A percentile compares a stretch with the other conserved stretches of the same genome.
These are phyloP conservation scores for Phytopythium montanum DNA, from an alignment of 352 stramenopile species.

Conservation along the genomic window DNA sequence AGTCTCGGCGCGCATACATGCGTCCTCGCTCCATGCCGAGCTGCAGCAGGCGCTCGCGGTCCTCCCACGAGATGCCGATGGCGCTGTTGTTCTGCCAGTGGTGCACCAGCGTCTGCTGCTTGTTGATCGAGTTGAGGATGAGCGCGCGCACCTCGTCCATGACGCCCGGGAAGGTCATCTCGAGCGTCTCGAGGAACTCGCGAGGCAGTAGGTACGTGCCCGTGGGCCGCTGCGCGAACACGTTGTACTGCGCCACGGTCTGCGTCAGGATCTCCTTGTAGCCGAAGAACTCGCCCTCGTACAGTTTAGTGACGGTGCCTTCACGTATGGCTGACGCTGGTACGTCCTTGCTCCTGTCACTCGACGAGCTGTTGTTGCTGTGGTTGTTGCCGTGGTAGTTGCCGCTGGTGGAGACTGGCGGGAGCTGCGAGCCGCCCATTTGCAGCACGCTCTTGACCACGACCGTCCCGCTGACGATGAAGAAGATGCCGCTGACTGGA, in stretches of 20 bases:
- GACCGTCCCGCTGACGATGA: conserved; percentile 60
- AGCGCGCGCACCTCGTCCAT: conserved; percentile 64
- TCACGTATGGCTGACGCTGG: conserved; percentile 1
- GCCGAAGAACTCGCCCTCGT: conserved; percentile 73
- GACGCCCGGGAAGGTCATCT: conserved; percentile 47
- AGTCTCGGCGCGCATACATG: not conserved
- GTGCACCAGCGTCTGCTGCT: conserved; percentile 66
- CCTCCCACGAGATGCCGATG: conserved; percentile 48
- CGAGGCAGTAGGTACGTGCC: conserved; percentile 63
- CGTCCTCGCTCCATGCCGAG: conserved; percentile 15
- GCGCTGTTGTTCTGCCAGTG: conserved; percentile 72
- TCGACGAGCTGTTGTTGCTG: conserved; percentile 11
- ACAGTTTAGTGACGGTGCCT: conserved; percentile 58
- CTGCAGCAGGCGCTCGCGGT: conserved; percentile 37
- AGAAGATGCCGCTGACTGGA: conserved; percentile 70
- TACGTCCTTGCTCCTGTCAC: conserved; percentile 5
- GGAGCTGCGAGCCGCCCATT: not conserved
- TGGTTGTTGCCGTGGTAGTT: not conserved
- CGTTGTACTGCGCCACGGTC: conserved; percentile 56
- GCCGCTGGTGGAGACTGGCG: not conserved
- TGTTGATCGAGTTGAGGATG: conserved; percentile 73
- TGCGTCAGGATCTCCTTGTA: conserved; percentile 74
- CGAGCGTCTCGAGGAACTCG: conserved; percentile 53
- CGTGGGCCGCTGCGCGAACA: conserved; percentile 52
- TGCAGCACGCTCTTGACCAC: conserved; percentile 39